Base-by-base conservation (phyloP, 176 grass and related monocot species). In the Avena eriantha region DNA sequence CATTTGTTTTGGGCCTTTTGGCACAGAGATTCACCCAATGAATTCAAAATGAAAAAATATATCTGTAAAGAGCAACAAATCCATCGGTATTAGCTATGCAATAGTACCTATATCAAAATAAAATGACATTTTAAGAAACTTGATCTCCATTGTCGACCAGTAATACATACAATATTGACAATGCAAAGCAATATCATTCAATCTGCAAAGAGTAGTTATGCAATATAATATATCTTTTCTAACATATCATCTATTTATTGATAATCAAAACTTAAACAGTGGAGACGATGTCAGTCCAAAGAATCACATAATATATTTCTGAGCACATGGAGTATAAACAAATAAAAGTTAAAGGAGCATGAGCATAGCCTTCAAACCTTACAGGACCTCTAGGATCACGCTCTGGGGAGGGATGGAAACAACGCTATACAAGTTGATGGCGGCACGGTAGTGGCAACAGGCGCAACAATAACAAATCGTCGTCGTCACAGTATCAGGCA, bases 331-430 rank as follows among this genome's bases (percentile, higher is more conserved):
- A 41, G 46, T 13, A 54, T n/a, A 22, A 33, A n/a, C 14, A 17
- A 67, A 29, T 8, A 35, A 18, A 4, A 78, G 22, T 64, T 72
- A 14, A 73, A 68, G 29, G 63, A 66, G 36, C 60, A 85, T 10
- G 80, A 64, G 24, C 15, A 50, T 82, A 85, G 53, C 11, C 31
- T 63, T 69, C 56, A 71, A 57, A 98, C 96, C 96, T 96, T 56
- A 98, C 81, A 70, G 92, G 86, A n/a, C 96, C 96, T 48, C 91
- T 94, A 18, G 96, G 92, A 82, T 98, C 96, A 72, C 96, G 88
- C 49, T 29, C 29, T 29, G 29, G 29, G 29, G 29, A 29, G 29
- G 29, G 29, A 29, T 29, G 29, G 29, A 29, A 29, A 29, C 29
- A 29, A 29, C 29, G 29, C 29, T 29, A 29, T 29, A 29, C 29